phyloP scores from a whole-genome alignment of 1,284 basidiomycete species.

The Tylopilus orsonianus region DNA sequence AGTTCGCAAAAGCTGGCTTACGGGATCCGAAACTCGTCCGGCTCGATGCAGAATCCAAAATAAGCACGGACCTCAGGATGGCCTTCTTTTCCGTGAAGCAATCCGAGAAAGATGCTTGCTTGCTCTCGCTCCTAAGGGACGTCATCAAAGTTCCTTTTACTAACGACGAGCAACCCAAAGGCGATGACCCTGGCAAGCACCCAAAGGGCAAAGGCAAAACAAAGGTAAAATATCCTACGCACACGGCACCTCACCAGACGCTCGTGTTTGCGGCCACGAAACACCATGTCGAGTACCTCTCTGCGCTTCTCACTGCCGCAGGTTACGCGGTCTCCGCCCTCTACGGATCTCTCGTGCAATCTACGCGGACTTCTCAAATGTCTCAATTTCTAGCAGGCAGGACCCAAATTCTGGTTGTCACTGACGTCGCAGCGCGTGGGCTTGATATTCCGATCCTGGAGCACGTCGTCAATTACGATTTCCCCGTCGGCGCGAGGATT shows the following conservation, averaged over 20 bases:
- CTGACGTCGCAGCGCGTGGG: conserved; percentile 96
- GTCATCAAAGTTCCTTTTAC: conserved; percentile 81
- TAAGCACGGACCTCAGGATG: conserved; percentile 91
- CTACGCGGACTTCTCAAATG: conserved; percentile 90
- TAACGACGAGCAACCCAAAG: conserved; percentile 27
- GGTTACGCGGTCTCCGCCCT: conserved; percentile 97
- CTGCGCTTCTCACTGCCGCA: conserved; percentile 74
- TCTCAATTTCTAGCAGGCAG: conserved; percentile 83
- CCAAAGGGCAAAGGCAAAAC: conserved; percentile 54
- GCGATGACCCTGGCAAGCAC: conserved; percentile 32
- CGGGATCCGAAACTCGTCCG: conserved; percentile 93
- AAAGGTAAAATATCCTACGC: conserved; percentile 41
- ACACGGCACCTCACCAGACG: conserved; percentile 82
- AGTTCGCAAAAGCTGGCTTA: conserved; percentile 96
- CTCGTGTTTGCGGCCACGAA: conserved; percentile 98
- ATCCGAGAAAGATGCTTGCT: conserved; percentile 91
- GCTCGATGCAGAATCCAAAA: conserved; percentile 93
- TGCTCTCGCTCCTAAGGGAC: conserved; percentile 83
- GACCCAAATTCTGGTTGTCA: conserved; percentile 90
- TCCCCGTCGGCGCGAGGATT: conserved; percentile 89
- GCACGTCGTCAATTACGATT: conserved; percentile 98
- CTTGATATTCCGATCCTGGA: conserved; percentile 94
- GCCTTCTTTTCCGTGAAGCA: conserved; percentile 94
- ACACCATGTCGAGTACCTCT: conserved; percentile 97
- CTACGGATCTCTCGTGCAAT: conserved; percentile 94